These are phyloP conservation scores for Bromus sterilis DNA, from an alignment of 176 grass and related monocot species.

Conservation along the genomic window DNA sequence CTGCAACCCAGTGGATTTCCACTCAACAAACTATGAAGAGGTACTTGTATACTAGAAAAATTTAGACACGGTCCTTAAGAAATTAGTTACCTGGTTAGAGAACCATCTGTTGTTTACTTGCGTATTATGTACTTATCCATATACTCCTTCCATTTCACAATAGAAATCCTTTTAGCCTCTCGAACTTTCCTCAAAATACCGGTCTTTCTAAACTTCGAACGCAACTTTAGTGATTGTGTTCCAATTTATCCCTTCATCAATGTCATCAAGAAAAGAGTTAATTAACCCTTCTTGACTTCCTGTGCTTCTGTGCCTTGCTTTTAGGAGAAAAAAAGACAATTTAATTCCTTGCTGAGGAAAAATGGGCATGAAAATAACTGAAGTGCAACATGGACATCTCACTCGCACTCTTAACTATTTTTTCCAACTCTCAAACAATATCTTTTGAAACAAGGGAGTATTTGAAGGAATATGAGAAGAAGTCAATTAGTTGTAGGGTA, in stretches of 20 bases:
- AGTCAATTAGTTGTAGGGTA: background rate
- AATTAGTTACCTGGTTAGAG: background rate
- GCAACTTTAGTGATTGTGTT: background rate
- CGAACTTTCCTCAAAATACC: background rate
- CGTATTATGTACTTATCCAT: background rate
- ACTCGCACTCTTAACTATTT: background rate
- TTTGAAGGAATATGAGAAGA: background rate
- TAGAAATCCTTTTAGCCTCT: background rate
- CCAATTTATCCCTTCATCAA: background rate
- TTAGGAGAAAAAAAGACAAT: background rate
- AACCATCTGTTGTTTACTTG: background rate
- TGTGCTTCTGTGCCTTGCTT: background rate
- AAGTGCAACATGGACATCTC: background rate
- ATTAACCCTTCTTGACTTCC: background rate
- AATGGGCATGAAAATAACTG: background rate
- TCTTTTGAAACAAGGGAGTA: background rate
- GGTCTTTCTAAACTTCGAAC: background rate
- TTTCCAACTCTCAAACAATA: background rate
- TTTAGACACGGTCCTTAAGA: background rate
- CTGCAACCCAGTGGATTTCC: constrained; percentile 24
- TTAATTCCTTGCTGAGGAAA: background rate
- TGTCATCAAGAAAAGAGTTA: background rate
- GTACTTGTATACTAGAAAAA: constrained; percentile 29
- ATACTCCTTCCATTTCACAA: background rate
- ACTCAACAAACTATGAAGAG: constrained; percentile 52